phyloP scores from a whole-genome alignment of 345 rosid genomes.

The Jatropha curcas region DNA sequence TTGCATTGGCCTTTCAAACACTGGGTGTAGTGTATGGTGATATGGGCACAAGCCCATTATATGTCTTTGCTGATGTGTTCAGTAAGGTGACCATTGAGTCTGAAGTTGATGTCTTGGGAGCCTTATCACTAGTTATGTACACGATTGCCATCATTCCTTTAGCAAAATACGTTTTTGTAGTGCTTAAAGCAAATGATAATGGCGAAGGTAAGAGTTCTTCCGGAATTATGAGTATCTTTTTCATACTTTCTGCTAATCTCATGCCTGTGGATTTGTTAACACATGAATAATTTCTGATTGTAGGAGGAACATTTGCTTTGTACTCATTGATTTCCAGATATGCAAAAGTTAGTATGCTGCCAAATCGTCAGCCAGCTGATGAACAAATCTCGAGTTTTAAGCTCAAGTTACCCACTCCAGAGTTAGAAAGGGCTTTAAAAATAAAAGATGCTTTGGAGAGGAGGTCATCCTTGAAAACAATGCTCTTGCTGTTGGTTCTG shows the following conservation, averaged over 20 bases:
- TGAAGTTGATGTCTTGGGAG: constrained; percentile 90
- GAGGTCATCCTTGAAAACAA: constrained; percentile 67
- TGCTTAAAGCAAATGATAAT: constrained; percentile 94
- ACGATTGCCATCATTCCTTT: constrained; percentile 89
- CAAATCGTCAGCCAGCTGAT: constrained; percentile 95
- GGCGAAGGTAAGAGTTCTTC: constrained; percentile 67
- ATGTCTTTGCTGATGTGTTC: constrained; percentile 90
- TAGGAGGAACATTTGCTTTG: constrained; percentile 97
- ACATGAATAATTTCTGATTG: constrained; percentile 28
- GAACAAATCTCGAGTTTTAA: constrained; percentile 83
- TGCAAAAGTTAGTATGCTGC: constrained; percentile 83
- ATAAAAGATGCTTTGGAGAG: constrained; percentile 82
- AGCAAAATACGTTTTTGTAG: constrained; percentile 86
- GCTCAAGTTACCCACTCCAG: constrained; percentile 94
- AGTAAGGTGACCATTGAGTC: constrained; percentile 77
- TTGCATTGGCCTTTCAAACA: constrained; percentile 93
- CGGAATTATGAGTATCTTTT: not conserved
- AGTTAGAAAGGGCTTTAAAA: constrained; percentile 75
- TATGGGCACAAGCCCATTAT: constrained; percentile 95
- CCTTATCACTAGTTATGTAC: constrained; percentile 88
- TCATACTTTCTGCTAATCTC: constrained; percentile 4
- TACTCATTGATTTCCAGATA: constrained; percentile 87
- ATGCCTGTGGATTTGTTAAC: constrained; percentile 14
- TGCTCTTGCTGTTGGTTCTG: constrained; percentile 74
- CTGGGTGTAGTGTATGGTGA: constrained; percentile 98